phyloP scores from a whole-genome alignment of 352 stramenopile genomes.

The Globisporangium radiosum region DNA sequence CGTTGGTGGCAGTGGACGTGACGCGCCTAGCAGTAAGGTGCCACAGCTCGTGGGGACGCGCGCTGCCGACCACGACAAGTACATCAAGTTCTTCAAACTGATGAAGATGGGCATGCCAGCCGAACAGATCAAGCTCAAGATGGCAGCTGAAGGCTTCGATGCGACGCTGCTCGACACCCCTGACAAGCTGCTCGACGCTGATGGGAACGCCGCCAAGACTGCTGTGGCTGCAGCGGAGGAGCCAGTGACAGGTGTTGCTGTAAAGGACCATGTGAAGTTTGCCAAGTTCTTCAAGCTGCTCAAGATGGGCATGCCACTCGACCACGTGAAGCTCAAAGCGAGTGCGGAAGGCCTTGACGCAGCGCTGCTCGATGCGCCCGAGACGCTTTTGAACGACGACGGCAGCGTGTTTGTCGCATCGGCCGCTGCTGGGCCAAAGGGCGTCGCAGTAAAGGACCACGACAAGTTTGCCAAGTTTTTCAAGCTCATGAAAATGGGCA shows the following conservation, averaged over 20 bases:
- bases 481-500: conserved; percentile 88
- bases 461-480: conserved; percentile 92
- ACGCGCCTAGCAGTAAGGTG: conserved; percentile 36
- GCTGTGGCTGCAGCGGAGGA: not conserved
- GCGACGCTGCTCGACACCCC: conserved; percentile 74
- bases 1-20: conserved; percentile 26
- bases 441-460: conserved; percentile 77
- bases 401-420: conserved; percentile 28
- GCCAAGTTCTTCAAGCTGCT: conserved; percentile 94
- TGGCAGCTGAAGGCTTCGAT: conserved; percentile 90
- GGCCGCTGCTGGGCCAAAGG: conserved; percentile 16
- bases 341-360: conserved; percentile 51
- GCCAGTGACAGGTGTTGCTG: conserved; percentile 22
- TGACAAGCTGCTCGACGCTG: conserved; percentile 52
- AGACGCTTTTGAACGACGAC: conserved; percentile 49
- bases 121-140: conserved; percentile 90
- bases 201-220: conserved; percentile 29
- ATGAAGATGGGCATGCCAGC: conserved; percentile 93
- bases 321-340: conserved; percentile 86
- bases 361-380: conserved; percentile 45
- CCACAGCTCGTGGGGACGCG: conserved; percentile 47
- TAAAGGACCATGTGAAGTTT: conserved; percentile 89
- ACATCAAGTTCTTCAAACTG: conserved; percentile 93
- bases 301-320: conserved; percentile 81
- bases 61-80: conserved; percentile 65